phyloP scores from a whole-genome alignment of 768 basidiomycete species.

The Trametes sanguinea region DNA sequence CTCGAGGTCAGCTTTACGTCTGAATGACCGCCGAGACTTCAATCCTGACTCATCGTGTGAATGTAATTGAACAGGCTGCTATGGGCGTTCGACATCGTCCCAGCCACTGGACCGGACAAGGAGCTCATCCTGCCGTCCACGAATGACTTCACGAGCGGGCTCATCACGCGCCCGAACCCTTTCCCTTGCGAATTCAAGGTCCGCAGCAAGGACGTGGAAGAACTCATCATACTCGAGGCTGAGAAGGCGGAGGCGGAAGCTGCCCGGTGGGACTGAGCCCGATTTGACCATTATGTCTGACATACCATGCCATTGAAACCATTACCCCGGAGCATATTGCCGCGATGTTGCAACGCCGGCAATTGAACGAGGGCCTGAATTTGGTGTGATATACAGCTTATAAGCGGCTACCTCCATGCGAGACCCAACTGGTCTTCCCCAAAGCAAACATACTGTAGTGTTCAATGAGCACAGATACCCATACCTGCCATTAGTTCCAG shows the following conservation, averaged over 20 bases:
- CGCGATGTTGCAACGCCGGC: no score
- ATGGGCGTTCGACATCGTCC: slow-evolving; percentile 25
- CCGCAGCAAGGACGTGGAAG: not conserved
- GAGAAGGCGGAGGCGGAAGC: slow-evolving; percentile 9
- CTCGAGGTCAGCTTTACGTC: slow-evolving; percentile 9
- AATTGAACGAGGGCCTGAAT: no score
- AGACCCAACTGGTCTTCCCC: no score
- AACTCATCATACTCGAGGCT: slow-evolving; percentile 3
- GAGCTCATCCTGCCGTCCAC: slow-evolving; percentile 2
- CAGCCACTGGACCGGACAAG: not conserved
- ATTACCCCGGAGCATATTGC: no score
- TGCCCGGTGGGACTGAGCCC: not conserved
- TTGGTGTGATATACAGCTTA: no score
- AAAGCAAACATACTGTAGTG: no score
- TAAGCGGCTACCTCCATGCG: no score
- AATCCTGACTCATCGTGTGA: not conserved
- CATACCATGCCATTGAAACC: no score
- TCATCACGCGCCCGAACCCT: slow-evolving; percentile 1
- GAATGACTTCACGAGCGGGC: slow-evolving; percentile 7
- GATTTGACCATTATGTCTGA: not conserved
- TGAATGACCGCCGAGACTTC: not conserved
- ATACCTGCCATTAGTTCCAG: not conserved
- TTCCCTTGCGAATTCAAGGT: slow-evolving; percentile 11
- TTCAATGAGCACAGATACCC: no score
- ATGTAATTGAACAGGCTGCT: slow-evolving; percentile 7